Evolutionary conservation across 1,284 basidiomycete genomes (phyloP).

Genomic region (Pseudozyma hubeiensis): DNA sequence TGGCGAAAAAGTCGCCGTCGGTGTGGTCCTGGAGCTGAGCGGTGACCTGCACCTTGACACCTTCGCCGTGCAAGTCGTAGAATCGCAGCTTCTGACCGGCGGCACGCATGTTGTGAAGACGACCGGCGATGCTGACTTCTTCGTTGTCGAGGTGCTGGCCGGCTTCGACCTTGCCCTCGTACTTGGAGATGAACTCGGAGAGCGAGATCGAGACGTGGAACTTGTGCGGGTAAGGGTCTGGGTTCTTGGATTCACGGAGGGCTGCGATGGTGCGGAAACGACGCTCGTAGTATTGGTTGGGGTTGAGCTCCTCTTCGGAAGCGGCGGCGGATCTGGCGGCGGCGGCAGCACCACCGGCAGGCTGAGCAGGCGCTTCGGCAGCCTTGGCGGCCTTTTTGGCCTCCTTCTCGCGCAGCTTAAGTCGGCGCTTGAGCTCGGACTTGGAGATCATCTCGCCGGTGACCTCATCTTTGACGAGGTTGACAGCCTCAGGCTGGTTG

Average conservation of each 20-base stretch:
- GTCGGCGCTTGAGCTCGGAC: conserved; percentile 63
- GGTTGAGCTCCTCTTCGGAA: conserved; percentile 62
- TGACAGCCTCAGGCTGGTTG: conserved; percentile 48
- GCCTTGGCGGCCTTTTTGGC: conserved; percentile 83
- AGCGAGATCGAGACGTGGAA: conserved; percentile 90
- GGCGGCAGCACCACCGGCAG: conserved; percentile 11
- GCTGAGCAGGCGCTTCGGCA: conserved; percentile 46
- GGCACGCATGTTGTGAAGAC: conserved; percentile 89
- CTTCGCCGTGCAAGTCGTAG: conserved; percentile 94
- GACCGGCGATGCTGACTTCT: conserved; percentile 80
- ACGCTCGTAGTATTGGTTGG: conserved; percentile 92
- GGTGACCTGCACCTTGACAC: conserved; percentile 93
- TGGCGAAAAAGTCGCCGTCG: conserved; percentile 75
- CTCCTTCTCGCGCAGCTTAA: conserved; percentile 79
- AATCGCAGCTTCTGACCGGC: conserved; percentile 88
- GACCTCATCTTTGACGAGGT: conserved; percentile 64
- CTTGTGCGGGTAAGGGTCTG: conserved; percentile 98
- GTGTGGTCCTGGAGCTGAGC: conserved; percentile 81
- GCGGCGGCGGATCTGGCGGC: conserved; percentile 40
- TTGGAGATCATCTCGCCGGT: conserved; percentile 69
- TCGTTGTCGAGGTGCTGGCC: conserved; percentile 63
- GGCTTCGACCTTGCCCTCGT: conserved; percentile 73
- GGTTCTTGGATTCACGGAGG: conserved; percentile 82
- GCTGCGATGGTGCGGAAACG: conserved; percentile 87
- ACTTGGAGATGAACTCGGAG: conserved; percentile 80